phyloP scores from a whole-genome alignment of 2,329 filamentous ascomycete species.

The Fusarium anguioides region DNA sequence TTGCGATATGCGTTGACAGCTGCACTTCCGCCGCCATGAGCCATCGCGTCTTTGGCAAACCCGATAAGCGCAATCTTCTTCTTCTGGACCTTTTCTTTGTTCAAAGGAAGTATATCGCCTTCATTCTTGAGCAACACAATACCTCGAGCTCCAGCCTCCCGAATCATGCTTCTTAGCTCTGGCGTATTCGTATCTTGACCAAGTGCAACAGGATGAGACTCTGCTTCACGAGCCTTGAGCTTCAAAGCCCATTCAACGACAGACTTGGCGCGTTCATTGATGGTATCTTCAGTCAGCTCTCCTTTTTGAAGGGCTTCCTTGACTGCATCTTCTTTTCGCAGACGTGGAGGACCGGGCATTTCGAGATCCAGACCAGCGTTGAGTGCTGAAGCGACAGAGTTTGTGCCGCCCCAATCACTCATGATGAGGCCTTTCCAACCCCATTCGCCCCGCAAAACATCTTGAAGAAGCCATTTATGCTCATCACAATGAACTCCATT shows the following conservation, averaged over 20 bases:
- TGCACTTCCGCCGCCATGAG: constrained; percentile 49
- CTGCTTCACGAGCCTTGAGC: constrained; percentile 35
- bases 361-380: constrained; percentile 49
- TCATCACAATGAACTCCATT: constrained; percentile 58
- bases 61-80: constrained; percentile 49
- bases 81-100: constrained; percentile 26
- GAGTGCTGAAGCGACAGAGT: constrained; percentile 50
- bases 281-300: constrained; percentile 34
- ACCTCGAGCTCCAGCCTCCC: constrained; percentile 55
- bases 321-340: constrained; percentile 40
- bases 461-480: constrained; percentile 52
- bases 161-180: constrained; percentile 42
- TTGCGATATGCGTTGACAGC: constrained; percentile 48
- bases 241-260: constrained; percentile 48
- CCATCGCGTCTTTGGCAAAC: constrained; percentile 47
- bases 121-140: constrained; percentile 74
- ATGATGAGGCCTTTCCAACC: constrained; percentile 58
- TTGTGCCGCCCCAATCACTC: constrained; percentile 59
- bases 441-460: constrained; percentile 58
- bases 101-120: constrained; percentile 63
- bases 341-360: constrained; percentile 51
- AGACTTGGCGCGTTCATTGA: constrained; percentile 46
- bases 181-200: constrained; percentile 32
- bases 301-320: constrained; percentile 41
- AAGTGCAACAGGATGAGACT: constrained; percentile 1